phyloP scores from a whole-genome alignment of 495 filamentous ascomycete species.

The Staphylotrichum tortipilum region DNA sequence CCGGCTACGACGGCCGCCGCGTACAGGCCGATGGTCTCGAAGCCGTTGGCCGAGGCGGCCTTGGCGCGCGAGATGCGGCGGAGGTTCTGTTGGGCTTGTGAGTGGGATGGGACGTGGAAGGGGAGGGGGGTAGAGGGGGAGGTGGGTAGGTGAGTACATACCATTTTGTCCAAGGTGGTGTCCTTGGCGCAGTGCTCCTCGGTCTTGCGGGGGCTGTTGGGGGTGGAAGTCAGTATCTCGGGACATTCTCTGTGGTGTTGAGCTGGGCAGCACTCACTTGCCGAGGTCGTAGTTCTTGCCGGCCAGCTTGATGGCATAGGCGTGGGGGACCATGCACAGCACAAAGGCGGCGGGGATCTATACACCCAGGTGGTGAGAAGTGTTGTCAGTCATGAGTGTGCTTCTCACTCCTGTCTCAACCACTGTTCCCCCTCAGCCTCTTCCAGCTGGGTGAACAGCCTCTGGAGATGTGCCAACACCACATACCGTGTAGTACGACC shows the following conservation, averaged over 20 bases:
- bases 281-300: slow-evolving; percentile 34
- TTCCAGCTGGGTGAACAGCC: no score
- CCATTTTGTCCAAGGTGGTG: slow-evolving; percentile 34
- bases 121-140: slow-evolving; percentile 3
- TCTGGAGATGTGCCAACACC: no score
- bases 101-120: background rate
- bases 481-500: slow-evolving; percentile 41
- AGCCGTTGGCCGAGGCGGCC: slow-evolving; percentile 37
- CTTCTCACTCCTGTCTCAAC: no score
- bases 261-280: slow-evolving; percentile 10
- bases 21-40: slow-evolving; percentile 43
- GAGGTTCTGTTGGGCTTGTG: slow-evolving; percentile 10
- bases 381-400: background rate
- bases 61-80: slow-evolving; percentile 40
- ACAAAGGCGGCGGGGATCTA: slow-evolving; percentile 40
- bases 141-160: slow-evolving; percentile 15
- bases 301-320: slow-evolving; percentile 28
- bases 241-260: no score
- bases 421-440: no score
- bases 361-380: no score
- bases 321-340: slow-evolving; percentile 29
- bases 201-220: slow-evolving; percentile 19
- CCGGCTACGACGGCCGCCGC: slow-evolving; percentile 44
- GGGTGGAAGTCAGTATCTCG: no score
- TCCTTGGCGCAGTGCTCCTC: slow-evolving; percentile 27